Percentiles rank a stretch among this genome's conserved stretches.
Evolutionary conservation across 2,329 filamentous ascomycete species (phyloP).

Genomic region (Salinomyces thailandicus): DNA sequence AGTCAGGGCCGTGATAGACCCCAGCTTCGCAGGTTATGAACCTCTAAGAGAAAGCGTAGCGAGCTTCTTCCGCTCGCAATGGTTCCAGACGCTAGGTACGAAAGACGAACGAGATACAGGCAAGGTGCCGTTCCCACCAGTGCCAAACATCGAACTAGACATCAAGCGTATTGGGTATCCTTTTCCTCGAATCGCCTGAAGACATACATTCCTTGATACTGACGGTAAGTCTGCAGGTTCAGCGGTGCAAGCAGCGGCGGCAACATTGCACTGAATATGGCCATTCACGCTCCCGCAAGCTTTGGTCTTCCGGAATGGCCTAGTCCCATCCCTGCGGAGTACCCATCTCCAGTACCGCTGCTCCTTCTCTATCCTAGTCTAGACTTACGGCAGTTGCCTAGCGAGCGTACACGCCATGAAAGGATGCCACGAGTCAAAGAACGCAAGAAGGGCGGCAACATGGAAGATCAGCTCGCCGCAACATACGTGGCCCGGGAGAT

Average conservation of each 20-base stretch:
- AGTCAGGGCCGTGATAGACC: constrained; percentile 33
- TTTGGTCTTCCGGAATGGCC: constrained; percentile 27
- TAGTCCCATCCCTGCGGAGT: constrained; percentile 26
- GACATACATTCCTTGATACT: too few species aligned
- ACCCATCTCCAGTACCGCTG: constrained; percentile 28
- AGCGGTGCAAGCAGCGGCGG: constrained; percentile 39
- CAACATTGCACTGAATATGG: constrained; percentile 38
- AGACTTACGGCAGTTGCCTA: constrained; percentile 31
- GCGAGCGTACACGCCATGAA: constrained; percentile 29
- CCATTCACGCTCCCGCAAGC: constrained; percentile 24
- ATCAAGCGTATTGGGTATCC: constrained; percentile 27
- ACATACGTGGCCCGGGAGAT: constrained; percentile 32
- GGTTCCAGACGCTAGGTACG: constrained; percentile 9
- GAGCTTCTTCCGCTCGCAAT: constrained; percentile 12
- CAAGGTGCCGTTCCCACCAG: constrained; percentile 7
- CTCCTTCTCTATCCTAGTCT: constrained; percentile 36
- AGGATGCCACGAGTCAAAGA: constrained; percentile 24
- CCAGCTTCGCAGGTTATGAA: constrained; percentile 23
- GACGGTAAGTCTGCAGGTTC: too few species aligned
- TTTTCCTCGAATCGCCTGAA: too few species aligned
- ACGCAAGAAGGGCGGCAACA: constrained; percentile 20
- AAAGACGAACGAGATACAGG: constrained; percentile 8
- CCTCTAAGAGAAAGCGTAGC: constrained; percentile 25
- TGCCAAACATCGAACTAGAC: constrained; percentile 25
- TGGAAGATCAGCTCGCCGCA: constrained; percentile 29